A percentile compares a stretch with the other conserved stretches of the same genome.
phyloP scores from a whole-genome alignment of 2,329 filamentous ascomycete genomes.

The Salinomyces thailandicus region DNA sequence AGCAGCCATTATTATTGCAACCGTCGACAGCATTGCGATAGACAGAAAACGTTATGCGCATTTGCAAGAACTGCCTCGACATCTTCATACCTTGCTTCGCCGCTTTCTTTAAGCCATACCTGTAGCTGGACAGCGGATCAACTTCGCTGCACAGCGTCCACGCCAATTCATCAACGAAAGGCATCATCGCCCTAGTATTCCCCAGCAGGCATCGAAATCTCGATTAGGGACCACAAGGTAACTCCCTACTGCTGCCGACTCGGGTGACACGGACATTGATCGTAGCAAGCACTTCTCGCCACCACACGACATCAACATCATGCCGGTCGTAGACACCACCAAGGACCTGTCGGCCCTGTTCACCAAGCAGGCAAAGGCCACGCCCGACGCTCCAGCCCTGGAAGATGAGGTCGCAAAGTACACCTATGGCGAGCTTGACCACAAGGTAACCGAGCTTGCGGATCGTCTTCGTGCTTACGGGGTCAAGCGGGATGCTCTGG shows the following conservation, averaged over 20 bases:
- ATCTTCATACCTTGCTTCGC: neutral
- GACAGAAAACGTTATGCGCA: too few relatives aligned
- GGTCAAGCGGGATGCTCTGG: conserved; percentile 61
- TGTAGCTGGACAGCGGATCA: neutral
- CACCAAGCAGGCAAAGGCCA: conserved; percentile 54
- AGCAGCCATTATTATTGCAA: too few relatives aligned
- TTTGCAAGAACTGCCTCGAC: too few relatives aligned
- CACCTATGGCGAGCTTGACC: conserved; percentile 63
- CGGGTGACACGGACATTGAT: neutral
- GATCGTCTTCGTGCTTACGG: conserved; percentile 54
- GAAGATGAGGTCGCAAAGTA: conserved; percentile 58
- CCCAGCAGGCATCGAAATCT: neutral
- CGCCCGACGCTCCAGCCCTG: conserved; percentile 59
- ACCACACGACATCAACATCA: conserved; percentile 23
- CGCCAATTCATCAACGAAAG: neutral
- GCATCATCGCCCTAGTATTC: neutral
- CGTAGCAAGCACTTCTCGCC: neutral
- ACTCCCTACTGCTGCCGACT: neutral
- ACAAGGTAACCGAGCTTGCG: conserved; percentile 55
- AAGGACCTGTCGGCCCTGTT: conserved; percentile 68
- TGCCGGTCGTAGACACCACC: conserved; percentile 57
- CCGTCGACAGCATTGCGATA: too few relatives aligned
- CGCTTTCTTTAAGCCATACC: neutral
- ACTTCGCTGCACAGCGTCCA: neutral
- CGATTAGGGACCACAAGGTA: neutral